These are phyloP conservation scores for Fusarium caatingaense DNA, from an alignment of 2,329 filamentous ascomycete species.

Conservation along the genomic window DNA sequence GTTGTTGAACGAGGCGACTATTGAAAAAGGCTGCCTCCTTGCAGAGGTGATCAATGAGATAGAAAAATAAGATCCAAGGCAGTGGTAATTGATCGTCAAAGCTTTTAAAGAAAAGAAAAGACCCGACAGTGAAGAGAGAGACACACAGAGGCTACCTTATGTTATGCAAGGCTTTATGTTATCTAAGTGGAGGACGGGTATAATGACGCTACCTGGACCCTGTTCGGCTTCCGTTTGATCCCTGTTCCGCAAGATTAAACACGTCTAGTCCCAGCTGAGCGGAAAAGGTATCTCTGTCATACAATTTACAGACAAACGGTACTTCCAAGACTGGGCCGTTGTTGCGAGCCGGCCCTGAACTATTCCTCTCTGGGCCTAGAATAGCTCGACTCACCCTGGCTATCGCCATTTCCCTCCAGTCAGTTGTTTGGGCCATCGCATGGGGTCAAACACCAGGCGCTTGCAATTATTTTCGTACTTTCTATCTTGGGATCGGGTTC, in stretches of 20 bases:
- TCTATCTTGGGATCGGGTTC: conserved; percentile 34
- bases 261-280: conserved; percentile 24
- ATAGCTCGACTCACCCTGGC: conserved; percentile 35
- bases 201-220: conserved; percentile 32
- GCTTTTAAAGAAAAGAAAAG: not conserved
- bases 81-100: conserved; percentile 5
- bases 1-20: not conserved
- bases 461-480: conserved; percentile 31
- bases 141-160: not conserved
- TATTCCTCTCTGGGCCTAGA: conserved; percentile 20
- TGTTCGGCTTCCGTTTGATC: conserved; percentile 39
- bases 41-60: not conserved
- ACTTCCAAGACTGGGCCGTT: conserved; percentile 26
- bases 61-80: not conserved
- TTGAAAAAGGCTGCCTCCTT: conserved; percentile 11
- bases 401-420: conserved; percentile 44
- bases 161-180: conserved; percentile 16
- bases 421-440: conserved; percentile 32
- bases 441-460: conserved; percentile 45
- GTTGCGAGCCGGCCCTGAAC: conserved; percentile 30
- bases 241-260: conserved; percentile 49
- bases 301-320: conserved; percentile 8
- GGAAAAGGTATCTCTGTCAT: conserved; percentile 28
- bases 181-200: conserved; percentile 30
- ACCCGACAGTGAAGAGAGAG: not conserved